phyloP scores from a whole-genome alignment of 2,329 filamentous ascomycete genomes.

The Fusarium secorum region DNA sequence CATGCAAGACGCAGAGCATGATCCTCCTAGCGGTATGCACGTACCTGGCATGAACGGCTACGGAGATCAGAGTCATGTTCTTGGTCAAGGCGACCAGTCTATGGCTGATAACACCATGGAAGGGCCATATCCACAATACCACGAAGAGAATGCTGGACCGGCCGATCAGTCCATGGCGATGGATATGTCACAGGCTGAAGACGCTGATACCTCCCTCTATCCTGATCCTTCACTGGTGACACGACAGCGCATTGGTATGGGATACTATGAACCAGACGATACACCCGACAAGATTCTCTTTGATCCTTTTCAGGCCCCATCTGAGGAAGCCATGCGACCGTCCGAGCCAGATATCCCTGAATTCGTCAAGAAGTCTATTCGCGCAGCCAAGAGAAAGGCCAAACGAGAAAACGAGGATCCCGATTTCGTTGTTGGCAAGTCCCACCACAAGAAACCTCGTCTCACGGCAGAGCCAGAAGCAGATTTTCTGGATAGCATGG shows the following conservation, averaged over 20 bases:
- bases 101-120: slow-evolving; percentile 15
- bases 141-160: slow-evolving; percentile 6
- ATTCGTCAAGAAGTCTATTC: slow-evolving; percentile 62
- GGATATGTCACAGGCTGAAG: slow-evolving; percentile 39
- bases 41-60: slow-evolving; percentile 37
- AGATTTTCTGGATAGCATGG: slow-evolving; percentile 54
- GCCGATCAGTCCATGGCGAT: not conserved
- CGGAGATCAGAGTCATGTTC: slow-evolving; percentile 46
- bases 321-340: slow-evolving; percentile 52
- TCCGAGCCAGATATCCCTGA: slow-evolving; percentile 61
- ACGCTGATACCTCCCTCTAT: slow-evolving; percentile 50
- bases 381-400: slow-evolving; percentile 61
- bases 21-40: slow-evolving; percentile 5
- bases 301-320: slow-evolving; percentile 64
- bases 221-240: slow-evolving; percentile 59
- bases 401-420: slow-evolving; percentile 62
- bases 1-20: slow-evolving; percentile 22
- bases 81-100: slow-evolving; percentile 32
- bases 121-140: slow-evolving; percentile 4
- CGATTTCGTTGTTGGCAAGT: slow-evolving; percentile 58
- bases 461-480: slow-evolving; percentile 40
- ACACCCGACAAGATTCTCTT: slow-evolving; percentile 66
- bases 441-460: slow-evolving; percentile 54
- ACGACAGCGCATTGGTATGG: slow-evolving; percentile 64
- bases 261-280: slow-evolving; percentile 68